phyloP scores from a whole-genome alignment of 2,329 filamentous ascomycete species.

The Zymoseptoria brevis region DNA sequence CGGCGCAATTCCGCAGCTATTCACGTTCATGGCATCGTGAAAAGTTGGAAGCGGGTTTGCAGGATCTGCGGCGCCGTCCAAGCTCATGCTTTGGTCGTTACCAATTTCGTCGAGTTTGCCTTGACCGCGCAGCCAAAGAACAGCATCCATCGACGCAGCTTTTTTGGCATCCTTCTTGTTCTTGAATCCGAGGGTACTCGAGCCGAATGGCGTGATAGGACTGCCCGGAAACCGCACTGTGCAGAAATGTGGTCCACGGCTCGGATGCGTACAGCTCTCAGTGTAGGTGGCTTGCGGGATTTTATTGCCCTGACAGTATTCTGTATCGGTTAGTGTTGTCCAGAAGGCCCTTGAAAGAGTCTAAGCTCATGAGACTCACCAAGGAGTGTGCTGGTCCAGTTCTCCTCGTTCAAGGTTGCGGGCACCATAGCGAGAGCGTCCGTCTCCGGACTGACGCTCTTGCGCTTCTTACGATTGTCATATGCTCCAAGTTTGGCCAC shows the following conservation, averaged over 20 bases:
- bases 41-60: conserved; percentile 1
- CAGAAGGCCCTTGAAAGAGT: background rate
- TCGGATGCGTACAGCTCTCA: conserved; percentile 28
- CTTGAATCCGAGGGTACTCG: conserved; percentile 24
- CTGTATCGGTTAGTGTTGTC: conserved; percentile 19
- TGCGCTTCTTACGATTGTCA: conserved; percentile 20
- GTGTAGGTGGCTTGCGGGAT: conserved; percentile 29
- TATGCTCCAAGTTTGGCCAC: background rate
- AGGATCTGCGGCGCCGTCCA: background rate
- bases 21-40: conserved; percentile 4
- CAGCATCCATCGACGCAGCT: conserved; percentile 34
- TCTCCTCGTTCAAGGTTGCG: conserved; percentile 19
- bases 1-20: conserved; percentile 1
- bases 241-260: conserved; percentile 12
- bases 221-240: conserved; percentile 12
- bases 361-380: conserved; percentile 7
- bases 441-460: conserved; percentile 7
- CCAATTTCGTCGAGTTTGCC: conserved; percentile 18
- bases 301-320: conserved; percentile 13
- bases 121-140: conserved; percentile 33
- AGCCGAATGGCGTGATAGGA: conserved; percentile 31
- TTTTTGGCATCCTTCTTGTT: conserved; percentile 37
- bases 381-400: conserved; percentile 34
- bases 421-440: background rate
- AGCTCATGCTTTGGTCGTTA: background rate